Conservation (phyloP, 768 basidiomycete genomes). For the Boletus subcaerulescens region DNA sequence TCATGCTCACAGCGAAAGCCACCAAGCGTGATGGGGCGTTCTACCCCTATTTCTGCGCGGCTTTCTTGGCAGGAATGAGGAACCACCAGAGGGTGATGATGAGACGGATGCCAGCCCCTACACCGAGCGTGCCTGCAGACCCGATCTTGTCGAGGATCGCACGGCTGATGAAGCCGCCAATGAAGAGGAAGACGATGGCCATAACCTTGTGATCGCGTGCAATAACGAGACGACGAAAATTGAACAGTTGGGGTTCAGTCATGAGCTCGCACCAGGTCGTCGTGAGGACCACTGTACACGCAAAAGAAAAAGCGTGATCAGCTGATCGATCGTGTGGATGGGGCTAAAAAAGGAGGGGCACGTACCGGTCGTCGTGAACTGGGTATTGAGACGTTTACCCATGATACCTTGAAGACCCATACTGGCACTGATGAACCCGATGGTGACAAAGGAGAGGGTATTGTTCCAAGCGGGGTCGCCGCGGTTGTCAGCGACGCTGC, state of each 20-base stretch:
- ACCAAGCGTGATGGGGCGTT: not conserved
- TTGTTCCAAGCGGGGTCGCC: constrained; percentile 72
- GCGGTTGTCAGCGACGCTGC: constrained; percentile 49
- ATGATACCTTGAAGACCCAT: constrained; percentile 85
- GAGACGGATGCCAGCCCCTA: constrained; percentile 61
- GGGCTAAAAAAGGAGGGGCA: constrained; percentile 11
- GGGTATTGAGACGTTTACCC: constrained; percentile 76
- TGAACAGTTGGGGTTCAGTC: constrained; percentile 76
- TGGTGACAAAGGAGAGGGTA: constrained; percentile 58
- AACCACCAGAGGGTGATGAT: constrained; percentile 65
- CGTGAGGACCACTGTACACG: constrained; percentile 66
- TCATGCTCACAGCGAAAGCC: too few species aligned
- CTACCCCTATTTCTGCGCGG: not conserved
- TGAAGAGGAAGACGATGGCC: constrained; percentile 64
- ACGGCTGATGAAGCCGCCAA: constrained; percentile 70
- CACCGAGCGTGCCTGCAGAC: constrained; percentile 60
- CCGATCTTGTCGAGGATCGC: constrained; percentile 60
- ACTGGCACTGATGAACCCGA: constrained; percentile 74
- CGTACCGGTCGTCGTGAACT: constrained; percentile 75
- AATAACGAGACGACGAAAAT: constrained; percentile 45
- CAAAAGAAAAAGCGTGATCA: not conserved
- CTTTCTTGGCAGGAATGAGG: constrained; percentile 45
- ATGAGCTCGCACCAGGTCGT: constrained; percentile 88
- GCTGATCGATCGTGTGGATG: not conserved
- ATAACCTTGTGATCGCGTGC: constrained; percentile 72